Percentiles rank a stretch among this genome's conserved stretches.
phyloP scores from a whole-genome alignment of 2,329 filamentous ascomycete species.

The Alternaria arbusti region DNA sequence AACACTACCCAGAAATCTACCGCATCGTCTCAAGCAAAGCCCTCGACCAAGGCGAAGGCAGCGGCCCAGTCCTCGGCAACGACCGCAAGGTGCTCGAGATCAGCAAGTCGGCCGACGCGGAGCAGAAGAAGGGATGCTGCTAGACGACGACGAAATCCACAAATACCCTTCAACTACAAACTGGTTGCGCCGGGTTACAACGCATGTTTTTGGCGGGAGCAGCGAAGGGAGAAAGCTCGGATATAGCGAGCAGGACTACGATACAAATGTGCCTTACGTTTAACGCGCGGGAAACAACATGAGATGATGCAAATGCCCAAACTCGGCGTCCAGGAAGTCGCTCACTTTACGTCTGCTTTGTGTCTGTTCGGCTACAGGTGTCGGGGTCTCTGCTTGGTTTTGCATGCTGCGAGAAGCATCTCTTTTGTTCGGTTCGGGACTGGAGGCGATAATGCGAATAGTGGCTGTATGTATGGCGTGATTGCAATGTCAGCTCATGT shows the following conservation, averaged over 20 bases:
- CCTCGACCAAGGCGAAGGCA: constrained; percentile 84
- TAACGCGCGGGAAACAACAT: constrained; percentile 17
- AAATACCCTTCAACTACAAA: constrained; percentile 18
- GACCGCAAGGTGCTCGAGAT: constrained; percentile 81
- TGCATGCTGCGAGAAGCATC: constrained; percentile 37
- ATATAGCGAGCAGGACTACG: constrained; percentile 12
- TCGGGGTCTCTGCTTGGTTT: constrained; percentile 34
- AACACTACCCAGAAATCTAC: constrained; percentile 80
- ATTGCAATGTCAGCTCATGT: constrained; percentile 23
- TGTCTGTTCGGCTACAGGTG: constrained; percentile 35
- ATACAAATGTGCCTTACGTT: constrained; percentile 18
- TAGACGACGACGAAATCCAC: constrained; percentile 52
- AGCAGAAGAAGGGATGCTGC: constrained; percentile 82
- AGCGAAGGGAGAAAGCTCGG: constrained; percentile 1
- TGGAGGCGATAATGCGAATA: constrained; percentile 38
- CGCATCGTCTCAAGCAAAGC: constrained; percentile 98
- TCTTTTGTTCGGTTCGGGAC: constrained; percentile 23
- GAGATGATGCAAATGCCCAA: constrained; percentile 42
- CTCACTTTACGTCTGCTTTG: constrained; percentile 39
- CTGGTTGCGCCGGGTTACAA: constrained; percentile 21
- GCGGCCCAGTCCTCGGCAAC: constrained; percentile 76
- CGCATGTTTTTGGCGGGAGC: constrained; percentile 9
- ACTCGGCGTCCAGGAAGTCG: constrained; percentile 44
- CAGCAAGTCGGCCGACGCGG: constrained; percentile 81
- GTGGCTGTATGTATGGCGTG: constrained; percentile 35